Base-by-base conservation (phyloP, 2,329 filamentous ascomycete species). In the Cylindrodendrum hubeiense region DNA sequence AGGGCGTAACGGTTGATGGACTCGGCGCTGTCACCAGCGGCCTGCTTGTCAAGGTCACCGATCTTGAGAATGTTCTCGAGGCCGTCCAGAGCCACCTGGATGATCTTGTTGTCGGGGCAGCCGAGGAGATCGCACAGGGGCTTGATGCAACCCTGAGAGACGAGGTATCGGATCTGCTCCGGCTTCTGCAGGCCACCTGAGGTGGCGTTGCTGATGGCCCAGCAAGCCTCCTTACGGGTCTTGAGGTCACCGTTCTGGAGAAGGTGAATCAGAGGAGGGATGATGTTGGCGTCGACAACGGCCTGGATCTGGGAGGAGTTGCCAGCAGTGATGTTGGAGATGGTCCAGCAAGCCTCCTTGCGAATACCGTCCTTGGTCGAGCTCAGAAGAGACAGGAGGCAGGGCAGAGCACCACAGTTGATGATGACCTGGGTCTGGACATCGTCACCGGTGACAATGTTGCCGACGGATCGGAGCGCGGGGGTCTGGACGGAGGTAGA, bases 61-160 rank as follows among this genome's bases (percentile, higher is more conserved):
- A 99, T 96, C 91, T 99, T 99, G 77, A 99, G 90, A 71, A 99
- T 98, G 83, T 99, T 99, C 90, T 99, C 96, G 60, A 99, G 88
- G 58, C 96, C 96, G 77, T 99, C 96, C 52, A 99, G 89, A 70
- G 96, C 96, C 71, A 99, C 96, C 83, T 99, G 96, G 75, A 99
- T 99, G 79, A 99, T 99, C 89, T 99, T 99, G 86, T 99, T 99
- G 82, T 99, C 96, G 30, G 97, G 97, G 86, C 96, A 99, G 41
- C 90, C 90, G 62, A 99, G 90, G 26, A 99, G 89, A 77, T 99
- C 96, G 81, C 96, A 99, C 34, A 99, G 88, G 4, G 96, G 96
- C 84, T 95, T 97, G 84, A 99, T 98, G 86, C 95, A 98, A 70
- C 96, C 96, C 82, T 96, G 93, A 37, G 90, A 83, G 33, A 99